A percentile compares a stretch with the other conserved stretches of the same genome.
Conservation (phyloP, 78 protist species). For the Goniomonas avonlea region DNA sequence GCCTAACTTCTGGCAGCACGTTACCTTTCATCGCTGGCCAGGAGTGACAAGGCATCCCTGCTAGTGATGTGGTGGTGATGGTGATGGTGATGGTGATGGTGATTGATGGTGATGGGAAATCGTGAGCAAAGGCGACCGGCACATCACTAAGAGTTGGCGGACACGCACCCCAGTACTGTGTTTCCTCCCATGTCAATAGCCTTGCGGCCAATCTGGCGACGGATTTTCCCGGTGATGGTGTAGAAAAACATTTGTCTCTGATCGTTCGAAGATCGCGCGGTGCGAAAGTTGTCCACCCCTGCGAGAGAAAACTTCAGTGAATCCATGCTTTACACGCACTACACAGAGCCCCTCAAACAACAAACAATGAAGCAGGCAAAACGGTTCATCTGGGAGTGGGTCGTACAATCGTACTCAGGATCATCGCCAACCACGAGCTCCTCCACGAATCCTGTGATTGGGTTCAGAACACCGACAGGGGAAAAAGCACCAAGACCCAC, state of each 20-base stretch:
- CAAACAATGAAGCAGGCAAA: neutral
- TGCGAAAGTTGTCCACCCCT: constrained; percentile 9
- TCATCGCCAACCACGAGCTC: constrained; percentile 77
- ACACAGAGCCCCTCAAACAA: neutral
- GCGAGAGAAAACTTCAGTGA: too few relatives aligned
- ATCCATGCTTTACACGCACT: too few relatives aligned
- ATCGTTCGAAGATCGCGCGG: constrained; percentile 62
- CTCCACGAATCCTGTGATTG: constrained; percentile 59
- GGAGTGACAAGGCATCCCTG: too few relatives aligned
- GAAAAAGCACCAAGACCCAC: too few relatives aligned
- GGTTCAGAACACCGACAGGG: neutral
- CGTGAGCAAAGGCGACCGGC: too few relatives aligned
- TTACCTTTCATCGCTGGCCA: too few relatives aligned
- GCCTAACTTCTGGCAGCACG: too few relatives aligned
- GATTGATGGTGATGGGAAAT: too few relatives aligned
- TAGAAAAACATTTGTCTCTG: constrained; percentile 61
- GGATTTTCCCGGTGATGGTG: constrained; percentile 52
- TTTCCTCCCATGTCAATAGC: constrained; percentile 71
- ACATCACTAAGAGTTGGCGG: too few relatives aligned
- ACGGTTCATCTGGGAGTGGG: neutral
- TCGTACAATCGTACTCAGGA: constrained; percentile 81
- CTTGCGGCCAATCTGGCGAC: constrained; percentile 67
- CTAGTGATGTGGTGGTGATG: too few relatives aligned
- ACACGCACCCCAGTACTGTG: constrained; percentile 79
- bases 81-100: too few relatives aligned